Percentiles rank a stretch among this genome's conserved stretches.
Evolutionary conservation across 202 grass and related monocot genomes (phyloP).

Genomic region (Saccharum hybrid): DNA sequence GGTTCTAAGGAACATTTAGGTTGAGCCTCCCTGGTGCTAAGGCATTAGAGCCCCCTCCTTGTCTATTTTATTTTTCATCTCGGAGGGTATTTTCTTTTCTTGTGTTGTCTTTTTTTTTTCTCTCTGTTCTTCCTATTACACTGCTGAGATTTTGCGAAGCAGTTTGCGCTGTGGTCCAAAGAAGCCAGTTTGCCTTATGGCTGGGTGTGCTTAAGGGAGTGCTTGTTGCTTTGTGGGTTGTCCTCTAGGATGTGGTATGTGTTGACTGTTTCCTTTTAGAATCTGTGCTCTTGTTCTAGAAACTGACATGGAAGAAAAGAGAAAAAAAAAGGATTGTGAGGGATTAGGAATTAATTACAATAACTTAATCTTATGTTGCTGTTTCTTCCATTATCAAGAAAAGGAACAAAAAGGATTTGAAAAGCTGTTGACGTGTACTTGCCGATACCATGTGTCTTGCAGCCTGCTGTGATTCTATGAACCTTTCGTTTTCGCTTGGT

Average conservation of each 20-base stretch:
- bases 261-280: conserved; percentile 2
- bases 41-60: background rate
- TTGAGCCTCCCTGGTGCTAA: conserved; percentile 22
- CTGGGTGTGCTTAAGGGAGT: background rate
- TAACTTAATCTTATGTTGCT: conserved; percentile 14
- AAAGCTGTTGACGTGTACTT: conserved; percentile 25
- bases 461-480: background rate
- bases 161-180: conserved; percentile 3
- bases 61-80: conserved; percentile 38
- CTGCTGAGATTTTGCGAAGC: conserved; percentile 8
- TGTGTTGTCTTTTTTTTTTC: background rate
- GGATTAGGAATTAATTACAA: conserved; percentile 24
- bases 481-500: conserved; percentile 39
- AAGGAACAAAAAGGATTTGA: background rate
- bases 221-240: conserved; percentile 29
- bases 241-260: conserved; percentile 22
- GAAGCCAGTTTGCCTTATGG: conserved; percentile 35
- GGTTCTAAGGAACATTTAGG: conserved; percentile 31
- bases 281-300: conserved; percentile 26
- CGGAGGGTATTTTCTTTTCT: conserved; percentile 36
- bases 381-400: conserved; percentile 41
- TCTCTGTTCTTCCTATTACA: conserved; percentile 22
- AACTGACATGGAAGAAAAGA: conserved; percentile 36
- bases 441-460: conserved; percentile 15
- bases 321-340: background rate